Evolutionary conservation across 75 land plant species (phyloP), one percentile per base, ranked within the genome.

Genomic region (Selaginella moellendorffii): DNA sequence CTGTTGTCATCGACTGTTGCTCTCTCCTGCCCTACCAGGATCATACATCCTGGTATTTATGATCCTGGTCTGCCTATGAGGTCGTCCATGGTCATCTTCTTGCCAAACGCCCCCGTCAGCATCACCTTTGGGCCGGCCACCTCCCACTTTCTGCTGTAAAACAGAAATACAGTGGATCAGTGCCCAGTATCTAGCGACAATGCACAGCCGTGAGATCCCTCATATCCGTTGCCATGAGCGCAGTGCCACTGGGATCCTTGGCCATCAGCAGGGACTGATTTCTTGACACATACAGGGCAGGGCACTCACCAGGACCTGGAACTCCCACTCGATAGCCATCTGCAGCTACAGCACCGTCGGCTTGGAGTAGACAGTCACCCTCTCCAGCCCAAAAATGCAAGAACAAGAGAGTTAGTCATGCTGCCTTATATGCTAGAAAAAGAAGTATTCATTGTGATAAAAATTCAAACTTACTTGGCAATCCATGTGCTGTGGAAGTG

Each of bases 31-130:
- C n/a, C n/a, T n/a, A n/a, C n/a, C n/a, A n/a, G n/a, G n/a, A n/a
- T n/a, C n/a, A n/a, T n/a, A n/a, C n/a, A n/a, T n/a, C n/a, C n/a
- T n/a, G n/a, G n/a, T n/a, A n/a, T n/a, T n/a, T n/a, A n/a, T n/a
- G n/a, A 92, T 76, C n/a, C 95, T 70, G 67, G 80, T 80, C 74
- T 92, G 97, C 63, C 77, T 72, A 92, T 85, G 12, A 92, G 77
- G 63, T 92, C 97, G 46, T 92, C 83, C 79, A 92, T 85, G 42
- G 97, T 92, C 97, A 92, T 92, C 79, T 80, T 92, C 63, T 72
- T 76, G 31, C 96, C 97, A 64, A 88, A 88, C 17, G 79, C 74
- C 19, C 93, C 95, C 0, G 96, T 75, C 0, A 95, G 96, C 36
- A 29, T 63, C 72, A 87, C 52, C 8, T 62, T 26, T 18, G 31